Evolutionary conservation across 73 alveolate species (phyloP).

Genomic region (Tetrahymena elliotti): DNA sequence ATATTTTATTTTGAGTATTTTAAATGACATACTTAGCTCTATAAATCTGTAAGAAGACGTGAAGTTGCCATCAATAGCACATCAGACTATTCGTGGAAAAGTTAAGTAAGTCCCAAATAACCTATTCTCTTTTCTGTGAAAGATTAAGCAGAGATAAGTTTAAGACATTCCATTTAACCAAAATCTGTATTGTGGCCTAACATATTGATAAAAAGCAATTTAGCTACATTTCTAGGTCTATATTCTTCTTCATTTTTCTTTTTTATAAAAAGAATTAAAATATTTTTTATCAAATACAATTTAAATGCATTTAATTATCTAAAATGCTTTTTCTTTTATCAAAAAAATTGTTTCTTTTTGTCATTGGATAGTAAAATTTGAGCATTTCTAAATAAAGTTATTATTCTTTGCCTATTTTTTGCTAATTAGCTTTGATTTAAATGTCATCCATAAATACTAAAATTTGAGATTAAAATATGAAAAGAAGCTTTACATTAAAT

Average conservation of each 20-base stretch:
- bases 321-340: background rate
- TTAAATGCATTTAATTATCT: background rate
- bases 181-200: slow-evolving; percentile 60
- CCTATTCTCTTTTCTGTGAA: slow-evolving; percentile 98
- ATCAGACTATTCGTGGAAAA: slow-evolving; percentile 97
- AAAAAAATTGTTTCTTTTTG: too few species aligned
- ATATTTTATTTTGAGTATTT: background rate
- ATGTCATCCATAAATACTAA: background rate
- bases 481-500: slow-evolving; percentile 69
- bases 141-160: slow-evolving; percentile 91
- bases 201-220: slow-evolving; percentile 90
- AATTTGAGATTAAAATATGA: background rate
- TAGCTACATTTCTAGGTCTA: slow-evolving; percentile 92
- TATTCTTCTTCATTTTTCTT: slow-evolving; percentile 88
- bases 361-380: background rate
- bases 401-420: background rate
- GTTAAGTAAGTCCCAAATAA: slow-evolving; percentile 95
- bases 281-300: background rate
- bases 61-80: slow-evolving; percentile 95
- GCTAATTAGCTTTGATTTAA: background rate
- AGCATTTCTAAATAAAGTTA: background rate
- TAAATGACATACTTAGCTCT: slow-evolving; percentile 3
- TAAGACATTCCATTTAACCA: slow-evolving; percentile 95
- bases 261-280: background rate
- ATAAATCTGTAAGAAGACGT: slow-evolving; percentile 83